Base-by-base conservation (phyloP, 1,284 basidiomycete genomes). In the Spongiforma sp. region DNA sequence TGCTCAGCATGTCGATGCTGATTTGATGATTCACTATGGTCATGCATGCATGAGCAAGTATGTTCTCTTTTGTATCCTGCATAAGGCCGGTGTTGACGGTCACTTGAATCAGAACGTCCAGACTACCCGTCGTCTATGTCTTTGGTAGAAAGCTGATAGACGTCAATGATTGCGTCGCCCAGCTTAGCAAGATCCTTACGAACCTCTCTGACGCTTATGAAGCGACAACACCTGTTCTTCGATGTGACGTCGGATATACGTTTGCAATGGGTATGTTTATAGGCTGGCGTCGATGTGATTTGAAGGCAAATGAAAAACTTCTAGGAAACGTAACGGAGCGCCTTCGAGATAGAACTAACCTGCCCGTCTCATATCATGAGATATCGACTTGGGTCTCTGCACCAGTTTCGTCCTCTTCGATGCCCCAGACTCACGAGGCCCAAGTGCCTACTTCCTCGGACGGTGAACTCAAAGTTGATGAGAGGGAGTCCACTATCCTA, bases 11-110 rank as follows among this genome's bases (percentile, higher is more conserved):
- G 90, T 97, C 50, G 89, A 96, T 67, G 95, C 96, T 0, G 94
- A 99, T 73, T 86, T 92, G 12, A 84, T 99, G 65, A 90, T 99
- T 8, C 97, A 99, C 75, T 99, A 98, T 73, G 97, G 98, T 1
- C 94, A 98, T 80, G 96, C 97, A 1, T 99, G 98, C 78, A 86
- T 99, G 81, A 96, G 91, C 76, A 86, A 88, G 93, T 94, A 68
- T 65, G 92, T 81, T 50, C 36, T 36, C 39, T 19, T 39, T 37
- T 24, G 26, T 1, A 19, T 17, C 4, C 17, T 5, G n/a, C 3
- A 41, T 54, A 32, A 8, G 10, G 34, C 14, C 3, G 2, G 10
- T 15, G 11, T 54, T 55, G 55, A 73, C 53, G 41, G 59, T 30
- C 12, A 15, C 8, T 39, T 36, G 33, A 30, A 39, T n/a, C 64